These are phyloP conservation scores for Geotrichum reessii DNA, from an alignment of 1,139 yeast species.

Conservation along the genomic window DNA sequence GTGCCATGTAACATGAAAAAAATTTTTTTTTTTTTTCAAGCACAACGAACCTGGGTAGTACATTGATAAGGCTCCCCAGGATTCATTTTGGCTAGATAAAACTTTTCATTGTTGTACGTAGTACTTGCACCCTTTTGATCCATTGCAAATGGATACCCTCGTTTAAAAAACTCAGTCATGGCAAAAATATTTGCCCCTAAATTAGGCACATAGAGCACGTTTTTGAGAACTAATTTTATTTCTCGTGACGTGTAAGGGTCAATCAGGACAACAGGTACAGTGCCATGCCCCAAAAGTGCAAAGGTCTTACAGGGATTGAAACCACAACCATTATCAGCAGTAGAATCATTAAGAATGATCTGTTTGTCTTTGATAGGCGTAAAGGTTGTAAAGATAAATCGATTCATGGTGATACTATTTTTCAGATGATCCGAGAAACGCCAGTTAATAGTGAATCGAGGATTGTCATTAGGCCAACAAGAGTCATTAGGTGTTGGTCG, in stretches of 20 bases:
- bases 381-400: background rate
- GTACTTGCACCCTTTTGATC: background rate
- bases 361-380: background rate
- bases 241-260: background rate
- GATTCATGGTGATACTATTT: background rate
- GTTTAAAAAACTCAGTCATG: conserved; percentile 1
- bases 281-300: background rate
- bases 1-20: background rate
- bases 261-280: background rate
- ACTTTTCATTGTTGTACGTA: background rate
- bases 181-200: background rate
- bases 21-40: background rate
- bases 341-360: background rate
- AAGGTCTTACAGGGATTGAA: background rate
- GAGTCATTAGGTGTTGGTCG: background rate
- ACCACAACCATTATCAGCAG: background rate
- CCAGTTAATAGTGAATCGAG: background rate
- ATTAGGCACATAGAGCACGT: conserved; percentile 2
- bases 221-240: background rate
- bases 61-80: background rate
- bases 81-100: background rate
- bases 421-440: background rate
- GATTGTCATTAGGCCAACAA: background rate
- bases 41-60: background rate
- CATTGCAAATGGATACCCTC: background rate